These are phyloP conservation scores for Diaporthe eres DNA, from an alignment of 2,329 filamentous ascomycete species.

Conservation along the genomic window DNA sequence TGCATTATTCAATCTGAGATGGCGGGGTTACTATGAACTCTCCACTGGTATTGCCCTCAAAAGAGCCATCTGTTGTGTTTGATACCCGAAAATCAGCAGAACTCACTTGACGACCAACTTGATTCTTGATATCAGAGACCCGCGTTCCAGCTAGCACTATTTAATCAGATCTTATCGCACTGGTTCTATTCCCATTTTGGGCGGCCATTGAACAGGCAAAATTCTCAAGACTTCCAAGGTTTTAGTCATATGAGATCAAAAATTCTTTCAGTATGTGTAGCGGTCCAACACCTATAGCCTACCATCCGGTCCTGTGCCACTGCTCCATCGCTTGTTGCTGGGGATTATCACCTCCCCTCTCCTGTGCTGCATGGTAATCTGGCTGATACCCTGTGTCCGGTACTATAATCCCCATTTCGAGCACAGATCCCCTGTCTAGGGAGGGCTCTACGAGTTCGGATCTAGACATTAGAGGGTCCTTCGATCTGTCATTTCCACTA, in stretches of 20 bases:
- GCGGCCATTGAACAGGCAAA: background rate
- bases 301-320: slow-evolving; percentile 1
- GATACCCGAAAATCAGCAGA: background rate
- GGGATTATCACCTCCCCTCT: background rate
- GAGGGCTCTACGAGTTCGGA: background rate
- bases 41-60: background rate
- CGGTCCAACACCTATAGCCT: background rate
- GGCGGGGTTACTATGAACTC: background rate
- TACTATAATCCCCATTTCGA: background rate
- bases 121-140: background rate
- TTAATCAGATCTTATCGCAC: background rate
- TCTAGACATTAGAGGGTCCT: background rate
- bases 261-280: background rate
- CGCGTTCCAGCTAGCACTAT: background rate
- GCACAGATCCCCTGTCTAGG: background rate
- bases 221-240: background rate
- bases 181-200: background rate
- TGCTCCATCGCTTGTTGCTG: slow-evolving; percentile 4
- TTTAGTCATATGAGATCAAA: background rate
- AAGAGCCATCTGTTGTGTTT: background rate
- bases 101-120: background rate
- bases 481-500: background rate
- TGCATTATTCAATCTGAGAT: too few species aligned
- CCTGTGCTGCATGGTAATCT: background rate
- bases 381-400: background rate